Conservation (phyloP, 176 grass and related monocot species). For the Elaeis guineensis region DNA sequence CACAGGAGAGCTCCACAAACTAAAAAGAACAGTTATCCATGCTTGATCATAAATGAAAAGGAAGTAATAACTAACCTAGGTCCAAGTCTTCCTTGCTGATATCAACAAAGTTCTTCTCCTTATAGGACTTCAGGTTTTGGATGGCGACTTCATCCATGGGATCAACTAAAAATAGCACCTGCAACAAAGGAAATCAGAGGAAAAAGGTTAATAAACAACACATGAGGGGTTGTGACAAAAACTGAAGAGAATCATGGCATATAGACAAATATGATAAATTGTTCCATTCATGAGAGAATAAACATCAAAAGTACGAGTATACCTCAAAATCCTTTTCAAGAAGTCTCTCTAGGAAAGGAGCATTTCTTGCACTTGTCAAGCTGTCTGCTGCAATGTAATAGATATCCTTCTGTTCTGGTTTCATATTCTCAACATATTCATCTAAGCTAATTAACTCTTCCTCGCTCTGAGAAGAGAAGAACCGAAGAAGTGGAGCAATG, state of each 20-base stretch:
- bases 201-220: no score
- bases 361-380: slow-evolving; percentile 80
- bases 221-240: no score
- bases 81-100: slow-evolving; percentile 99
- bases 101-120: slow-evolving; percentile 94
- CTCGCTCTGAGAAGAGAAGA: slow-evolving; percentile 92
- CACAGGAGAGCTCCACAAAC: no score
- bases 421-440: slow-evolving; percentile 98
- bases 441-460: slow-evolving; percentile 88
- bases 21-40: neutral
- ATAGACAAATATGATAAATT: no score
- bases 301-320: slow-evolving; percentile 14
- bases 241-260: no score
- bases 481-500: slow-evolving; percentile 84
- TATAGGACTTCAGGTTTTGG: slow-evolving; percentile 85
- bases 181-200: slow-evolving; percentile 5
- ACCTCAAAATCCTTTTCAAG: slow-evolving; percentile 88
- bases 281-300: no score
- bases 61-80: slow-evolving; percentile 32
- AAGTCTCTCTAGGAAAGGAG: slow-evolving; percentile 85
- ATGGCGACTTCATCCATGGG: slow-evolving; percentile 96
- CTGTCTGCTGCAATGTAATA: slow-evolving; percentile 86
- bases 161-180: slow-evolving; percentile 94
- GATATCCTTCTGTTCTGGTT: slow-evolving; percentile 87
- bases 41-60: slow-evolving; percentile 2